A percentile compares a stretch with the other conserved stretches of the same genome.
These are phyloP conservation scores for Myriosclerotinia curreyana DNA, from an alignment of 2,329 filamentous ascomycete species.

Conservation along the genomic window DNA sequence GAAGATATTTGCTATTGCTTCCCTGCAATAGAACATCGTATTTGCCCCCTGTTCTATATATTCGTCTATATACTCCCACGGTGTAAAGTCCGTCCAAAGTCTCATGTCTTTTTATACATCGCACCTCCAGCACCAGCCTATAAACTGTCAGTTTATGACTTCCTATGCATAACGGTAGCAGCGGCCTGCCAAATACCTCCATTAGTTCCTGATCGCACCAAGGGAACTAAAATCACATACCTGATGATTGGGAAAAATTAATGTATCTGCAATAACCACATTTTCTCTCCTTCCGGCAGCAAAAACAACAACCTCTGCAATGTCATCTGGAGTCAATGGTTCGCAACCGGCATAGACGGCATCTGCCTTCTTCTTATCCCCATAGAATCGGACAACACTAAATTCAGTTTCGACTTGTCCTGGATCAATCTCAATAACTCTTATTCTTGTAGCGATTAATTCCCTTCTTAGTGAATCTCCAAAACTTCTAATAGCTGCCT, in stretches of 20 bases:
- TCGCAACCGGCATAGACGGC: slow-evolving; percentile 81
- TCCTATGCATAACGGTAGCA: slow-evolving; percentile 48
- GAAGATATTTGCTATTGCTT: background rate
- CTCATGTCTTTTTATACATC: slow-evolving; percentile 34
- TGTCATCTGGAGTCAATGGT: slow-evolving; percentile 83
- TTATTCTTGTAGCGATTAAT: slow-evolving; percentile 73
- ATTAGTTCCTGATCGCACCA: slow-evolving; percentile 25
- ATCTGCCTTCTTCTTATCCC: slow-evolving; percentile 85
- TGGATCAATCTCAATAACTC: slow-evolving; percentile 85
- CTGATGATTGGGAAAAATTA: slow-evolving; percentile 89
- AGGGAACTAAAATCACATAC: slow-evolving; percentile 46
- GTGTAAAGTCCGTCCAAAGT: background rate
- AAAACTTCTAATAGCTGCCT: slow-evolving; percentile 83
- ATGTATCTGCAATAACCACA: slow-evolving; percentile 81
- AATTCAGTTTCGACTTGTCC: slow-evolving; percentile 96
- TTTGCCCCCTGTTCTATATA: background rate
- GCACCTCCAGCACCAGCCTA: slow-evolving; percentile 39
- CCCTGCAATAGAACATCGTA: background rate
- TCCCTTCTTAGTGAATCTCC: slow-evolving; percentile 81
- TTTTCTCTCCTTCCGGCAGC: slow-evolving; percentile 81
- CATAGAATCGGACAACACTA: slow-evolving; percentile 81
- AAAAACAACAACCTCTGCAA: slow-evolving; percentile 88
- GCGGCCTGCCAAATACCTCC: slow-evolving; percentile 33
- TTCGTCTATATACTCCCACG: background rate
- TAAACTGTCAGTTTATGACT: slow-evolving; percentile 34